Evolutionary conservation across 2,329 filamentous ascomycete species (phyloP), one percentile per base, ranked within the genome.

Genomic region (Davidsoniella neocaledoniae): DNA sequence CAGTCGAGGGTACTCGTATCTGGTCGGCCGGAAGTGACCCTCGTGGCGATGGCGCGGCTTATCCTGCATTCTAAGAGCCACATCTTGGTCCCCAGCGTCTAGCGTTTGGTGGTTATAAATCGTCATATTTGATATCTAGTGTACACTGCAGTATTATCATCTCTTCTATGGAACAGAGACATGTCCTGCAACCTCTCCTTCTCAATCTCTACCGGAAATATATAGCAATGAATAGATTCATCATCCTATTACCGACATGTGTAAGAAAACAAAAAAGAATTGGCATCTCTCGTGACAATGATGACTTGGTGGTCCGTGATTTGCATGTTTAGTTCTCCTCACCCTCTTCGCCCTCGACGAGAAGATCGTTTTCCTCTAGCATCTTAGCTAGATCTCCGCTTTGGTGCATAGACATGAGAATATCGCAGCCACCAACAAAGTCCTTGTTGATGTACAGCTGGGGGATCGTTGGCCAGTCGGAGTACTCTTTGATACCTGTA

Each of bases 401-500:
- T 68, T 95, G 85, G 69, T 96, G 90, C 91, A 98, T 96, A 2
- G 82, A 83, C 63, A 96, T 82, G 58, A 98, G 66, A 56, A 98
- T 98, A 65, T 98, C 91, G 63, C 88, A 95, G n/a, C 91, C 91
- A 50, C 91, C 91, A 43, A 98, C 73, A 63, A 98, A 98, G 64
- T 98, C 90, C 68, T 90, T 90, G 55, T 93, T 79, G 47, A 98
- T 73, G 66, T 96, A 98, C 16, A 98, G 74, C 66, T 98, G 91
- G 5, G 91, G 91, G 63, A 98, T 96, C 17, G 91, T 98, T 12
- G 91, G 91, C 91, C 91, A 98, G 63, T 96, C 91, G 1, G 88
- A 94, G 72, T 91, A 98, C 68, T 98, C 90, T 69, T 98, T 98
- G 70, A 98, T 94, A 48, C 91, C 90, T 88, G 56, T 14, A 47